A percentile compares a stretch with the other conserved stretches of the same genome.
Evolutionary conservation across 306 rosid genomes (phyloP).

Genomic region (Vigna hirtella): DNA sequence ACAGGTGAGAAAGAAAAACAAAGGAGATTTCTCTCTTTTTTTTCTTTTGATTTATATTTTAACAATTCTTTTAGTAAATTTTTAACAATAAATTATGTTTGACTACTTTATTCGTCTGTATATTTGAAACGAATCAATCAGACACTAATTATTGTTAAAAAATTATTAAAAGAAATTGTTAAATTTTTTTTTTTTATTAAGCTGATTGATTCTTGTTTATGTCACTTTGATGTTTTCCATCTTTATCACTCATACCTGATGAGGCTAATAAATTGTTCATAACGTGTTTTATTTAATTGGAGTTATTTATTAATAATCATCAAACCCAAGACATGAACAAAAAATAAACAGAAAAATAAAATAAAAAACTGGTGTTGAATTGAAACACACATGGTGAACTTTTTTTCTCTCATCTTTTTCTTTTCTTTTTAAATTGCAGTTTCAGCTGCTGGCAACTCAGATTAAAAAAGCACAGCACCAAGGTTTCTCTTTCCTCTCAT

Average conservation of each 20-base stretch:
- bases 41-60: no score
- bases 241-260: background rate
- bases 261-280: conserved; percentile 18
- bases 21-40: background rate
- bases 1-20: background rate
- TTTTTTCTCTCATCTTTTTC: conserved; percentile 26
- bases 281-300: conserved; percentile 32
- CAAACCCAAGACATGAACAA: conserved; percentile 13
- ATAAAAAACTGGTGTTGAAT: conserved; percentile 27
- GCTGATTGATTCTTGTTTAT: background rate
- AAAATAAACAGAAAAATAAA: background rate
- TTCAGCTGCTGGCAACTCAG: conserved; percentile 58
- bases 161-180: no score
- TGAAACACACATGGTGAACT: conserved; percentile 31
- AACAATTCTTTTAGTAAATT: no score
- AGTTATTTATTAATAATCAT: conserved; percentile 16
- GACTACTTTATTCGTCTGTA: no score
- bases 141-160: no score
- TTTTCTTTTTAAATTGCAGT: conserved; percentile 11
- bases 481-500: conserved; percentile 33
- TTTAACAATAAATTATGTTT: no score
- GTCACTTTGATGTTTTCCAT: conserved; percentile 8
- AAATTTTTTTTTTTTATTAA: background rate
- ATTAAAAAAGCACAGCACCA: conserved; percentile 40
- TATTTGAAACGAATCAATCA: no score